Conservation (phyloP, 169 alveolate species). For the Babesia ovata region DNA sequence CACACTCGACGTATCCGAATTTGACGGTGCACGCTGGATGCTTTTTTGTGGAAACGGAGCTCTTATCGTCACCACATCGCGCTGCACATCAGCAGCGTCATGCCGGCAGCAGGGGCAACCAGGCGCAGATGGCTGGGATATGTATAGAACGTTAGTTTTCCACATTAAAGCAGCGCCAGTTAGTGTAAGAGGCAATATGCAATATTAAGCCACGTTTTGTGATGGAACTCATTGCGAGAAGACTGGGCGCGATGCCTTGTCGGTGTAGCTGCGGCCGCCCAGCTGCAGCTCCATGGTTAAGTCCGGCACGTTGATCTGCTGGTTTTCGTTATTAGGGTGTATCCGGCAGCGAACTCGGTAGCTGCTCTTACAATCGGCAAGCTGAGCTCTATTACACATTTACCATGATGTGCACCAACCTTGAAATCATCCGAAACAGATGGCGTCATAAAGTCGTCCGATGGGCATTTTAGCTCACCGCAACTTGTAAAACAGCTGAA, state of each 20-base stretch:
- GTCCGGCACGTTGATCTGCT: slow-evolving; percentile 42
- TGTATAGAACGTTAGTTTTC: no score
- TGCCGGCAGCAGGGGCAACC: slow-evolving; percentile 22
- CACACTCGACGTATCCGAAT: no score
- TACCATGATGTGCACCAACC: slow-evolving; percentile 18
- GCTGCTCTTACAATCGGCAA: slow-evolving; percentile 66
- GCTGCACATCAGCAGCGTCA: slow-evolving; percentile 17
- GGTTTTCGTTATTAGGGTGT: slow-evolving; percentile 22
- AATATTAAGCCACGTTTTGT: no score
- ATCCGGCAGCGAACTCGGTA: slow-evolving; percentile 57
- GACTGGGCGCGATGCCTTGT: background rate
- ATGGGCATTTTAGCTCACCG: slow-evolving; percentile 61
- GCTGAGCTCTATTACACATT: slow-evolving; percentile 9
- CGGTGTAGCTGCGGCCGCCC: slow-evolving; percentile 4
- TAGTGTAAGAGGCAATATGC: no score
- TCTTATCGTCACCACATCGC: slow-evolving; percentile 12
- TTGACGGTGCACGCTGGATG: background rate
- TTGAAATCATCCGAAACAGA: slow-evolving; percentile 43
- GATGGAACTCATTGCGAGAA: no score
- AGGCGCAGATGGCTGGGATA: background rate
- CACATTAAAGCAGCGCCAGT: no score
- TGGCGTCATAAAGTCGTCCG: slow-evolving; percentile 46
- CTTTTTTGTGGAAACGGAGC: background rate
- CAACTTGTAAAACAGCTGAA: slow-evolving; percentile 61
- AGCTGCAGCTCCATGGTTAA: slow-evolving; percentile 56